Base-by-base conservation (phyloP, 1,284 basidiomycete genomes). In the Microstroma glucosiphilum region DNA sequence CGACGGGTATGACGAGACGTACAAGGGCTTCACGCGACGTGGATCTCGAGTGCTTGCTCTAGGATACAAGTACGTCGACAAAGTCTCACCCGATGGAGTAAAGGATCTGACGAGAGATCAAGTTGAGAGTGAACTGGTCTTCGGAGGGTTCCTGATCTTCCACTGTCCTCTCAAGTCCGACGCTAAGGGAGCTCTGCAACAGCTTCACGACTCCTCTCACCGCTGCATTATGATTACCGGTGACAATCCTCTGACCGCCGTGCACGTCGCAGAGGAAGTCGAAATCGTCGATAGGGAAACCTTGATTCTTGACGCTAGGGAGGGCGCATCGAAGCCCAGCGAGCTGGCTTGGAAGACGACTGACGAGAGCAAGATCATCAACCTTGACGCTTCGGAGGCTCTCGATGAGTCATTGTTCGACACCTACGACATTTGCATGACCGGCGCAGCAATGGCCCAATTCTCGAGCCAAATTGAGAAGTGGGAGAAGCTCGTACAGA, bases 191-290 rank as follows among this genome's bases (percentile, higher is more conserved):
- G 66, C 70, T 57, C 60, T 79, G 59, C 70, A 71, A 59, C 69
- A 75, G 66, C 67, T 78, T 57, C 72, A 72, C 60, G 77, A 78
- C 64, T 76, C 77, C 40, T 73, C 74, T 42, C 77, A 79, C 66
- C 71, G 77, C 40, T 74, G 76, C 58, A 75, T 79, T 62, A 79
- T 79, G 77, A 79, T 79, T 53, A 79, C 77, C 6, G 77, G 77
- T n/a, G 77, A 79, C 71, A 77, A 78, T 62, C 76, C 77, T 37
- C 59, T 79, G 40, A 79, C 77, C 23, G 77, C 76, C 2, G 69
- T 77, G 17, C 77, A 78, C 56, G 72, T 79, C 6, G 77, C 77
- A 8, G 66, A 62, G 23, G 73, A 79, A 61, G 77, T 79, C 42
- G 77, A 79, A 60, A 79, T 79, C 46, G 76, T 79, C 4, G 69